Base-by-base conservation (phyloP, 257 asterid genomes). In the Penstemon davidsonii region DNA sequence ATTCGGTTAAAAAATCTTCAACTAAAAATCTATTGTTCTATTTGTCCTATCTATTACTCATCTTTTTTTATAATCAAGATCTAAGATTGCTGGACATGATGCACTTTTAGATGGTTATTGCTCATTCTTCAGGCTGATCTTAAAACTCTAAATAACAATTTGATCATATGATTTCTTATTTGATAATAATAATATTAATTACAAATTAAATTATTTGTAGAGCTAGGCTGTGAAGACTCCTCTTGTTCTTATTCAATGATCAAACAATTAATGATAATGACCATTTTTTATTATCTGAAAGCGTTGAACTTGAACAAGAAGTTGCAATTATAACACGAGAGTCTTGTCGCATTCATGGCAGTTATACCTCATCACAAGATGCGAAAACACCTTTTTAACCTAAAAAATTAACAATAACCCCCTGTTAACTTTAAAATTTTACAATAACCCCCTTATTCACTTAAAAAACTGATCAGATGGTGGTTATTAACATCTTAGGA, bases 221-320 rank as follows among this genome's bases (percentile, higher is more conserved):
- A 49, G 54, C 54, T 54, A 54, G 36, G 60, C 60, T 54, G 39
- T 15, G 37, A 54, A 54, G 60, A 47, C 33, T 64, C 44, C 33
- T 3, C 57, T 25, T 64, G 57, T 64, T 64, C 68, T 46, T 64
- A 64, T 37, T 49, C 6, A 43, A 8, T 9, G 57, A 64, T 7
- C 45, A 49, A 33, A 1, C 0, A 60, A 39, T 60, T 40, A 19
- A 42, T 19, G 41, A 13, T 2, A 11, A 41, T 54, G 37, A 13
- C 36, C 60, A 54, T 18, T 54, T 15, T 1, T 13, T 54, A 18
- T 54, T 15, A 4, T 15, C 38, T 15, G 33, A 25, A 25, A 25
- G 1, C 33, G 33, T 1, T 25, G 33, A 25, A 1, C 33, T 25
- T 25, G 33, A 25, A 1, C 33, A n/a, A n/a, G n/a, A n/a, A n/a